Base-by-base conservation (phyloP, 495 filamentous ascomycete species). In the Geoglossum glabrum region DNA sequence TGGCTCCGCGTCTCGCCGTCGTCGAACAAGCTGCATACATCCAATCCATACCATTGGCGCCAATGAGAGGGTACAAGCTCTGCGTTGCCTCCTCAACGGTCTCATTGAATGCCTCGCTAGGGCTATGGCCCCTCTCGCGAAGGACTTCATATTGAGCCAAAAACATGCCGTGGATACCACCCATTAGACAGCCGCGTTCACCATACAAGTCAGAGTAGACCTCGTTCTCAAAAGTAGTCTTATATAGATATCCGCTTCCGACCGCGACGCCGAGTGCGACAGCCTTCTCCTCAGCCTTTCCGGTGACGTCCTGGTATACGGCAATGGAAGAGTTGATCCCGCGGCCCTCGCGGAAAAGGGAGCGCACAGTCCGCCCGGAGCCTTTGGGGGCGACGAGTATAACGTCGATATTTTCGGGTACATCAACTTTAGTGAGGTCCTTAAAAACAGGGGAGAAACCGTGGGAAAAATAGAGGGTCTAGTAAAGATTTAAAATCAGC, bases 151-250 rank as follows among this genome's bases (percentile, higher is more conserved):
- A 97, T 79, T 98, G 92, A 60, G 92, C 92, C 64, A 98, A 87
- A 85, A 98, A 98, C 92, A 98, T 97, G 74, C 92, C 92, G 80
- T 98, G 93, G 74, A 98, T 98, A 73, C 93, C 92, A 65, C 92
- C 93, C 93, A 97, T 98, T 64, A 98, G 77, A 79, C 93, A 98
- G 69, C 93, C 92, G 75, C 92, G 90, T 84, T 98, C 92, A 73
- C 92, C 93, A 77, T 97, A 96, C 61, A 98, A 80, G 74, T 97
- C 93, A 54, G 88, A 95, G 84, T 90, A 95, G 70, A 97, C 92
- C 78, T 97, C 93, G 81, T 97, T 97, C 81, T 97, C 83, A 69
- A 97, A 98, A 69, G 92, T 98, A 63, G 93, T 98, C 84, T 97
- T 86, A 82, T 98, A 98, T 60, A 98, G 86, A 83, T 98, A 98